Evolutionary conservation across 2,329 filamentous ascomycete species (phyloP).

Genomic region (Fragosphaeria purpurea): DNA sequence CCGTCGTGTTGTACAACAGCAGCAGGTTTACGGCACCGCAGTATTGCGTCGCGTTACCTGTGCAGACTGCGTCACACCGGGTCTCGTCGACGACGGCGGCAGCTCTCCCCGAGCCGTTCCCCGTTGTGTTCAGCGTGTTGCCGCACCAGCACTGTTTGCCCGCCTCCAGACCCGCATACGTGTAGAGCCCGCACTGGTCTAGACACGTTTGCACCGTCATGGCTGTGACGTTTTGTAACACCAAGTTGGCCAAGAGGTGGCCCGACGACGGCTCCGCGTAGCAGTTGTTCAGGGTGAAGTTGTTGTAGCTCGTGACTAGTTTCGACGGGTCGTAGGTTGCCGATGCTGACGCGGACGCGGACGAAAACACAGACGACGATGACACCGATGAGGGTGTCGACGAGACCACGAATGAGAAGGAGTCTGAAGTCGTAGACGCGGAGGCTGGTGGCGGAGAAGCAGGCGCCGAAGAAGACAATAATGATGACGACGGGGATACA

Average conservation of each 20-base stretch:
- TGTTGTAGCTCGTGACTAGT: constrained; percentile 5
- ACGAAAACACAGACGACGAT: neutral
- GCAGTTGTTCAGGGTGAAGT: constrained; percentile 16
- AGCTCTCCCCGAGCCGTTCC: constrained; percentile 11
- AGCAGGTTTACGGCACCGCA: constrained; percentile 9
- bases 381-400: too few species aligned
- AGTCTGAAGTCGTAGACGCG: too few species aligned
- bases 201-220: constrained; percentile 25
- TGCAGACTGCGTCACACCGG: constrained; percentile 7
- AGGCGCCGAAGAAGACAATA: neutral
- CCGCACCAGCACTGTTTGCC: constrained; percentile 32
- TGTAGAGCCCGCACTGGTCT: constrained; percentile 19
- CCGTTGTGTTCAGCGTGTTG: constrained; percentile 16
- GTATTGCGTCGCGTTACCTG: constrained; percentile 10
- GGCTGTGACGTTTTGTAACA: constrained; percentile 3
- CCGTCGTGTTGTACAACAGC: constrained; percentile 11
- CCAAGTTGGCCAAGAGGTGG: constrained; percentile 8
- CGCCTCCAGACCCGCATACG: constrained; percentile 28
- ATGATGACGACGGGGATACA: neutral
- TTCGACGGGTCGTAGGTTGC: neutral
- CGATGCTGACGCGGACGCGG: neutral
- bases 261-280: constrained; percentile 13
- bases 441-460: too few species aligned
- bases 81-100: neutral
- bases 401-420: too few species aligned